Conservation (phyloP, 1,284 basidiomycete species). For the Cutaneotrichosporon sp. region DNA sequence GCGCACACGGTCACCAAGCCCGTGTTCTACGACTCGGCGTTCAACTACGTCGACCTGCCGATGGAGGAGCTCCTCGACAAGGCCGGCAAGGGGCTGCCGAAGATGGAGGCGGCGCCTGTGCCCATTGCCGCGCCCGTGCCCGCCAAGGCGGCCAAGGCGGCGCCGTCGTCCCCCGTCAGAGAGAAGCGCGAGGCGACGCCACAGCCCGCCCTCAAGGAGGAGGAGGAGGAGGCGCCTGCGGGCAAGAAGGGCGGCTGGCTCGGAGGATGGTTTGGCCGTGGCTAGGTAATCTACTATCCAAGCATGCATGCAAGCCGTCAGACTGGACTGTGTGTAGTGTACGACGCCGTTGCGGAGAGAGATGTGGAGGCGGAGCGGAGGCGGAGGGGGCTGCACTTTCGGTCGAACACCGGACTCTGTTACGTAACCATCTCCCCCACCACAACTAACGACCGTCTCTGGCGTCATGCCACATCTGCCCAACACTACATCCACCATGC, state of each 20-base stretch:
- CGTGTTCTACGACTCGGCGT: conserved; percentile 89
- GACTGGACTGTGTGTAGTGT: no score
- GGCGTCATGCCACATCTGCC: conserved; percentile 1
- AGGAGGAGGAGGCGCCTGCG: conserved; percentile 20
- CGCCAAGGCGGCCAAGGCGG: conserved; percentile 9
- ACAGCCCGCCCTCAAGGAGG: conserved; percentile 20
- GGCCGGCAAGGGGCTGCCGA: conserved; percentile 61
- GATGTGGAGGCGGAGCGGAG: no score
- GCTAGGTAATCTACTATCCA: conserved; percentile 12
- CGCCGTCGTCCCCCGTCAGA: background rate
- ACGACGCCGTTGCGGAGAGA: no score
- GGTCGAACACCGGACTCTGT: background rate
- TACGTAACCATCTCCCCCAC: background rate
- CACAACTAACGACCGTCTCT: background rate
- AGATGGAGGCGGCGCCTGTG: conserved; percentile 18
- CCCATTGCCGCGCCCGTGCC: conserved; percentile 27
- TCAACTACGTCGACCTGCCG: conserved; percentile 84
- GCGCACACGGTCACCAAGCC: conserved; percentile 79
- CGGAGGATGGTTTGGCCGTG: conserved; percentile 52
- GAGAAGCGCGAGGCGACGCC: conserved; percentile 41
- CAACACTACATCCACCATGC: conserved; percentile 8
- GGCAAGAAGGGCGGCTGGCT: conserved; percentile 45
- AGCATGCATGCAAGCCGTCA: background rate
- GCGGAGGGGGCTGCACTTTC: no score
- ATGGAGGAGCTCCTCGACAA: conserved; percentile 72